Evolutionary conservation across 2,329 filamentous ascomycete species (phyloP), one percentile per base, ranked within the genome.

Genomic region (Didymella exigua): DNA sequence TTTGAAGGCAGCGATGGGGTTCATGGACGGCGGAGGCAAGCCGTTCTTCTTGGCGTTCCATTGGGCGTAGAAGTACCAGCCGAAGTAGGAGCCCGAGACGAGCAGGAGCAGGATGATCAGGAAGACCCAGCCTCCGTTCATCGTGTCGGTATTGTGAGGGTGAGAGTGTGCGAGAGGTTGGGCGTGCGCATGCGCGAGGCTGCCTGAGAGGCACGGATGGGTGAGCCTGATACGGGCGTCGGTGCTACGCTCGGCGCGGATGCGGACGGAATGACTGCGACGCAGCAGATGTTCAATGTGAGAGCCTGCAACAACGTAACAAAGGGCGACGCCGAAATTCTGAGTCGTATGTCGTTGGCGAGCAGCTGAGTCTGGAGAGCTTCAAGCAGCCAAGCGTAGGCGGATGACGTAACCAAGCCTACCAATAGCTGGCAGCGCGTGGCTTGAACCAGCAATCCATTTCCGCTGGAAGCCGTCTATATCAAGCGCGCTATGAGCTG

Each of bases 91-190:
- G 68, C 89, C 29, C 64, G 89, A 71, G 53, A 63, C 46, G 64
- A 91, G 77, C 63, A 91, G 66, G 69, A 93, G 74, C 69, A 91
- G 82, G 71, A 96, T 86, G 73, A 92, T 83, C 77, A 93, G 86
- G 60, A 88, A 83, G 70, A 87, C 86, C 62, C 83, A 38, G 61
- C 69, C 64, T 65, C 71, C 72, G 69, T 74, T 73, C 70, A 75
- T 74, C 52, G 46, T 72, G 65, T 49, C 29, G 52, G 52, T 40
- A 27, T 49, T 30, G 54, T 70, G 64, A 59, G 49, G 56, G 55
- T 56, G 33, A 52, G 52, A 19, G 21, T 57, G 53, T 30, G 48
- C 37, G 48, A 40, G 43, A 46, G 41, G 33, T 50, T 54, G 46
- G 50, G 50, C 47, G 50, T 55, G 59, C 54, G 51, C 61, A 61